A percentile compares a stretch with the other conserved stretches of the same genome.
phyloP scores from a whole-genome alignment of 805 yeast genomes.

The Metschnikowia santaceciliae region DNA sequence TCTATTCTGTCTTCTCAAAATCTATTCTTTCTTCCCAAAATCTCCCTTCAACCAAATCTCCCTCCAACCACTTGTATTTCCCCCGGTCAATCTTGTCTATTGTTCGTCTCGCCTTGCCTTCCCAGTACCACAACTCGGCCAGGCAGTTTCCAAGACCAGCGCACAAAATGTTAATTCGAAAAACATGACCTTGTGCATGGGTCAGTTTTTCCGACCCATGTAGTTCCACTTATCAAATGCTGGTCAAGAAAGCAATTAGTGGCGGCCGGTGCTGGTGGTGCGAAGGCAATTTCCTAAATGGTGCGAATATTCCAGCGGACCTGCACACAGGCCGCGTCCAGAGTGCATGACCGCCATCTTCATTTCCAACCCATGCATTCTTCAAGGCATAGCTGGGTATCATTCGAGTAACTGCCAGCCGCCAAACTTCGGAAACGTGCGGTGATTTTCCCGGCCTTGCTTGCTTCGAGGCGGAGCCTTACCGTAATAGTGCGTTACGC shows the following conservation, averaged over 20 bases:
- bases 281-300: slow-evolving; percentile 1
- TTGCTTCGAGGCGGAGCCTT: neutral
- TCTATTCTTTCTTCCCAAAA: too few relatives aligned
- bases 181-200: too few relatives aligned
- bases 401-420: neutral
- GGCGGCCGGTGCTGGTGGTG: slow-evolving; percentile 1
- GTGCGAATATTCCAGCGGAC: slow-evolving; percentile 2
- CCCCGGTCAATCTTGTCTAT: too few relatives aligned
- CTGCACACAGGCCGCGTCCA: neutral
- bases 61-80: too few relatives aligned
- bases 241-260: neutral
- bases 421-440: too few relatives aligned
- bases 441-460: neutral
- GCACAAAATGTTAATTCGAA: too few relatives aligned
- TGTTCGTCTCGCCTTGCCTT: too few relatives aligned
- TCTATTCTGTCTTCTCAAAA: too few relatives aligned
- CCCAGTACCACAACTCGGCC: too few relatives aligned
- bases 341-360: neutral
- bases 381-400: neutral
- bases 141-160: too few relatives aligned
- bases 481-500: neutral
- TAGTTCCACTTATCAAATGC: neutral
- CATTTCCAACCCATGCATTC: neutral
- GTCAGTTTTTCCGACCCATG: neutral
- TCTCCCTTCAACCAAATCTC: too few relatives aligned